Evolutionary conservation across 164 flowering plant species (phyloP), one percentile per base, ranked within the genome.

Genomic region (Vitis rotundifolia): DNA sequence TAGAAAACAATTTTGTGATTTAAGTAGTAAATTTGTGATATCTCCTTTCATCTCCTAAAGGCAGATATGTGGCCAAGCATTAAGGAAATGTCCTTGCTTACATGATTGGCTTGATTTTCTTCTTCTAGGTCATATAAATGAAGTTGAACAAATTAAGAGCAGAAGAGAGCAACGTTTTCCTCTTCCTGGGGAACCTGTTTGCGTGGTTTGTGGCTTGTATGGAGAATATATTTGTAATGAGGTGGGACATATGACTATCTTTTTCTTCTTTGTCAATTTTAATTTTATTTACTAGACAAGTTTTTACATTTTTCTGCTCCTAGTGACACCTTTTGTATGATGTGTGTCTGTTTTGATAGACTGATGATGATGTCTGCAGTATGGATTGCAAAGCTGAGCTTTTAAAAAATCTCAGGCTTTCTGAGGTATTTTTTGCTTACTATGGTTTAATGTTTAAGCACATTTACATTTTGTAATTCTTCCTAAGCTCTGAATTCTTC

Each of bases 151-250:
- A 64, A 68, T 89, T 50, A 91, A 83, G 76, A 72, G 69, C 68
- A 84, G 86, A 83, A 67, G 63, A 68, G 92, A 91, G 77, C 98
- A 89, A 72, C 88, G 98, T 5, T 88, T 79, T 85, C 87, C 98
- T 56, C 68, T 71, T 68, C 87, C 89, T 13, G 98, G 97, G 54
- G 98, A 93, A 73, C 97, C 98, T 70, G 84, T 78, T 69, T 93
- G 98, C 75, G 85, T 88, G 10, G 65, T 91, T 10, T 93, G 98
- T 81, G 96, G 98, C 2, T 90, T 75, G 76, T 93, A 86, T 79
- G 98, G 97, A 73, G 98, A 93, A 75, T 93, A 89, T 76, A 89
- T 93, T 14, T 91, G 98, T 59, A 61, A 91, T 78, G 93, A 91
- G 90, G 98, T 90, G 61, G 62, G 61, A 22, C 74, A 26, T 60